A percentile compares a stretch with the other conserved stretches of the same genome.
These are phyloP conservation scores for Fusarium sp. DNA, from an alignment of 2,329 filamentous ascomycete species.

Conservation along the genomic window DNA sequence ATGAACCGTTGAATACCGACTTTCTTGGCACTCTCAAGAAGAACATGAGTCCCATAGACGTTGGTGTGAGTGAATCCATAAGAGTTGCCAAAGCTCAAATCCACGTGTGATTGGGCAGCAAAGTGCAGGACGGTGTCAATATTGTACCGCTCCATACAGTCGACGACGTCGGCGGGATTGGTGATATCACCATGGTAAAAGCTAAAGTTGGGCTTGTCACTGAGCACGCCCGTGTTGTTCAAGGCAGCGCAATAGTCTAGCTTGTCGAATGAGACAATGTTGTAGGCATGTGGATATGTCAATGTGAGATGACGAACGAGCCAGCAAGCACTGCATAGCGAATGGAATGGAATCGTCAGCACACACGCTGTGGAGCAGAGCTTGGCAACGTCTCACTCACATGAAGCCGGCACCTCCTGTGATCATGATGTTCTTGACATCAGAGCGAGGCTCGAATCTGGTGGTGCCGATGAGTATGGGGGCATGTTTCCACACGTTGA, in stretches of 20 bases:
- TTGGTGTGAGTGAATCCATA: conserved; percentile 84
- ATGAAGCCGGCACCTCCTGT: conserved; percentile 89
- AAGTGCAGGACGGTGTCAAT: conserved; percentile 87
- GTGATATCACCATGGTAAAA: conserved; percentile 85
- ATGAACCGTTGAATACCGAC: conserved; percentile 77
- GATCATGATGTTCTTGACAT: conserved; percentile 83
- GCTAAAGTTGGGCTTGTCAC: conserved; percentile 74
- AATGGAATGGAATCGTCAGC: conserved; percentile 35
- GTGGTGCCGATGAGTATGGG: conserved; percentile 75
- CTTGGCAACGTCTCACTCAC: conserved; percentile 58
- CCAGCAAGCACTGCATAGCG: conserved; percentile 74
- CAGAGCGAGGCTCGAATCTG: conserved; percentile 72
- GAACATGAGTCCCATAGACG: conserved; percentile 83
- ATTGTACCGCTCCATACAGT: conserved; percentile 73
- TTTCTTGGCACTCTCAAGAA: conserved; percentile 79
- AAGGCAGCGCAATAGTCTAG: conserved; percentile 83
- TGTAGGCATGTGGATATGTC: conserved; percentile 78
- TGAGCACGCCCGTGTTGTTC: conserved; percentile 78
- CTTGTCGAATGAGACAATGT: conserved; percentile 85
- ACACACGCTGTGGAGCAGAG: conserved; percentile 20
- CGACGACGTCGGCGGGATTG: conserved; percentile 72
- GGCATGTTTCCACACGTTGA: conserved; percentile 75
- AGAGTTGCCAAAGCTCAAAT: conserved; percentile 83
- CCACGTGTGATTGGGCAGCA: conserved; percentile 85
- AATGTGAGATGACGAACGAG: conserved; percentile 79